Evolutionary conservation across 2,329 filamentous ascomycete species (phyloP), one percentile per base, ranked within the genome.

Genomic region (Sporothrix brunneoviolacea): DNA sequence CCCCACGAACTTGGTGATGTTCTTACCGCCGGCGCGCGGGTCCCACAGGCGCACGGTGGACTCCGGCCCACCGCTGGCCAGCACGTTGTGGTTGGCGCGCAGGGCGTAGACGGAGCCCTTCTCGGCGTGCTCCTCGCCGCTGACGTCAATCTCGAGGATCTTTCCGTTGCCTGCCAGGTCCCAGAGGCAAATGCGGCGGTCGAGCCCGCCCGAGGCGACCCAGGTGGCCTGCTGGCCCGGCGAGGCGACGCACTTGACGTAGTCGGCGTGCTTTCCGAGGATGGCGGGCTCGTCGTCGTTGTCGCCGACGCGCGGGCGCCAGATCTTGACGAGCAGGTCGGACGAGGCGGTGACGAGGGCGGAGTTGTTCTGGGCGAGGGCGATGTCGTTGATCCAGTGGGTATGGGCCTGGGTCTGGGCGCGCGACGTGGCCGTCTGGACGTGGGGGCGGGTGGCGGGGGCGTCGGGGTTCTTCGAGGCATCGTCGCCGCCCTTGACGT

Each of bases 41-140:
- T 98, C 93, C 86, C 94, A 96, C 13, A 98, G 73, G 48, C 93
- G 80, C 30, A 97, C 88, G 38, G 90, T 89, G 62, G 89, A 93
- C 69, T 98, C 93, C 0, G 93, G 93, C 0, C 93, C 93, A 51
- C 93, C 93, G 62, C 88, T 94, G 28, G 91, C 93, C 48, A 98
- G 74, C 50, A 98, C 82, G 54, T 79, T 87, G 45, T 84, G 83
- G 41, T 84, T 88, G 1, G 84, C 88, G 32, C 84, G 86, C 53
- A 98, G 74, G 10, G 93, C 88, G 67, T 98, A 98, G 4, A 98
- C 85, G 21, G 93, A 97, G 15, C 93, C 93, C 70, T 98, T 98
- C 60, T 93, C 88, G 4, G 79, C 77, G 38, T 83, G 80, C 62
- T 95, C 91, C 58, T 95, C 88, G 46, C 90, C 88, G 53, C 77